These are phyloP conservation scores for Nymphaea colorata DNA, from an alignment of 164 flowering plant genomes.

Conservation along the genomic window DNA sequence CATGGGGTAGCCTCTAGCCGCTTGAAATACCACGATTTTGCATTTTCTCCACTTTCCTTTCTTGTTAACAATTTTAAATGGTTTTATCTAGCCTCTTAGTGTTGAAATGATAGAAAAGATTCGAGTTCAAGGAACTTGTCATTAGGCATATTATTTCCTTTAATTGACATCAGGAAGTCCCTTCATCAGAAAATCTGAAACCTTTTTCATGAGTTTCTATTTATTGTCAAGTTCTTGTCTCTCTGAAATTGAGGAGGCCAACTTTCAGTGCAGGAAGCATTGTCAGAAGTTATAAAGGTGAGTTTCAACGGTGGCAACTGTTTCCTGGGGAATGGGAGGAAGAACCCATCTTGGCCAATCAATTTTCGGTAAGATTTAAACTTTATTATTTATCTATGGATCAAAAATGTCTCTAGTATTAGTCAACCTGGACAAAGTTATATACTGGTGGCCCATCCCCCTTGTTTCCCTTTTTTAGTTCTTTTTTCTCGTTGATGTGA, in stretches of 20 bases:
- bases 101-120: neutral
- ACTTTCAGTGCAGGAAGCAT: constrained; percentile 81
- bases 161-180: neutral
- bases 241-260: neutral
- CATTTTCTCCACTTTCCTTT: neutral
- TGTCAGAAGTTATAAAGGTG: constrained; percentile 85
- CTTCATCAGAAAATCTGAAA: neutral
- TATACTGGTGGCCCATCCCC: too few relatives aligned
- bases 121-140: neutral
- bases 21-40: neutral
- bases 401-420: too few relatives aligned
- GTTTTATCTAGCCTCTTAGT: neutral
- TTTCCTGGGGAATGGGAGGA: constrained; percentile 70
- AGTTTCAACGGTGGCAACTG: constrained; percentile 84
- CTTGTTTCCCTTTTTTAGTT: too few relatives aligned
- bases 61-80: neutral
- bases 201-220: neutral
- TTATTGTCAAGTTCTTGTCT: neutral
- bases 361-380: constrained; percentile 74
- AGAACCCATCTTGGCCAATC: constrained; percentile 78
- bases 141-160: neutral
- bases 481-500: too few relatives aligned
- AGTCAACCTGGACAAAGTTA: too few relatives aligned
- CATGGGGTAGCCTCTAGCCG: constrained; percentile 47
- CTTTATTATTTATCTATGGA: neutral